A percentile compares a stretch with the other conserved stretches of the same genome.
Evolutionary conservation across 2,329 filamentous ascomycete genomes (phyloP).

Genomic region (Didymellaceae sp.): DNA sequence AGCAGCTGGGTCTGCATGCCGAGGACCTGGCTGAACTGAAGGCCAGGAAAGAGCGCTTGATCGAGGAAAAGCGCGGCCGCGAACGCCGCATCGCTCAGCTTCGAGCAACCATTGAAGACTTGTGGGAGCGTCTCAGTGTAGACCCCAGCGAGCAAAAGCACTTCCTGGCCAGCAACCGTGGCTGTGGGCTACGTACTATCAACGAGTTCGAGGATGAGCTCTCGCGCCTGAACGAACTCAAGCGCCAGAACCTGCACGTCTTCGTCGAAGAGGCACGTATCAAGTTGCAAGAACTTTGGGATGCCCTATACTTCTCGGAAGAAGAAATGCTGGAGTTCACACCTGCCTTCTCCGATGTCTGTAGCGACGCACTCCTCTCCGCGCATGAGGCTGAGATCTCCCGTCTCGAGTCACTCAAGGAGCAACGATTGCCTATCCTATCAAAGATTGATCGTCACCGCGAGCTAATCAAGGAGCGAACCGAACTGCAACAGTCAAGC

Average conservation of each 20-base stretch:
- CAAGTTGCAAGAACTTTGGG: conserved; percentile 94
- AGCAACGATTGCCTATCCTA: conserved; percentile 85
- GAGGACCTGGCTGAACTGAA: conserved; percentile 79
- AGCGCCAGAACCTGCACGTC: conserved; percentile 90
- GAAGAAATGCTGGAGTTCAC: conserved; percentile 99
- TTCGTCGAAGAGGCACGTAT: conserved; percentile 94
- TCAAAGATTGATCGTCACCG: conserved; percentile 84
- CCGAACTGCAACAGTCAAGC: conserved; percentile 86
- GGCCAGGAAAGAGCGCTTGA: conserved; percentile 77
- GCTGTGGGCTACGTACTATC: conserved; percentile 88
- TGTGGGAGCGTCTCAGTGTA: conserved; percentile 88
- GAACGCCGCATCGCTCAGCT: conserved; percentile 81
- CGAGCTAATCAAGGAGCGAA: conserved; percentile 80
- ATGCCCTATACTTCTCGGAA: conserved; percentile 90
- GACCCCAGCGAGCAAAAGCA: conserved; percentile 82
- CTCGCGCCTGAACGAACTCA: conserved; percentile 83
- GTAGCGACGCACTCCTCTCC: conserved; percentile 92
- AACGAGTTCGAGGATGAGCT: conserved; percentile 97
- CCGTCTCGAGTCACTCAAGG: conserved; percentile 79
- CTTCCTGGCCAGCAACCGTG: conserved; percentile 86
- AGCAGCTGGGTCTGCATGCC: conserved; percentile 90
- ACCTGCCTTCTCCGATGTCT: conserved; percentile 95
- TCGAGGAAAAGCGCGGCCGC: conserved; percentile 86
- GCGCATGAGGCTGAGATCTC: conserved; percentile 92
- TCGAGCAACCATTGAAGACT: conserved; percentile 75